phyloP scores from a whole-genome alignment of 495 filamentous ascomycete genomes.

The Trichoderma asperelloides region DNA sequence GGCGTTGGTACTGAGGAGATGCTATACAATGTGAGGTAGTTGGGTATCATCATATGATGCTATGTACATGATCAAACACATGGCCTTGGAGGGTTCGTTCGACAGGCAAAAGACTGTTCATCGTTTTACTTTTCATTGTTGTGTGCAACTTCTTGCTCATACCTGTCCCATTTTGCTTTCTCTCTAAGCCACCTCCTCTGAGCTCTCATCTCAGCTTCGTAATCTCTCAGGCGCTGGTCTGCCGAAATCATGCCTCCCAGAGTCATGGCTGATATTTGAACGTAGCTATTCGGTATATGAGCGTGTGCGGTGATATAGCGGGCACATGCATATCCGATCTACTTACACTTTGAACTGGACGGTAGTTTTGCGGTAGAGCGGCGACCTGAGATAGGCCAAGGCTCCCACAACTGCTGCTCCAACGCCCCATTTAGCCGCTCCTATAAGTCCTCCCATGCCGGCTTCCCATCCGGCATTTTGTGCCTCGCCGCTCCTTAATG shows the following conservation, averaged over 20 bases:
- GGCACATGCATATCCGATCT: not conserved
- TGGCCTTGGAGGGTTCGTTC: not conserved
- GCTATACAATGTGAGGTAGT: slow-evolving; percentile 1
- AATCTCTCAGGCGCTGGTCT: slow-evolving; percentile 62
- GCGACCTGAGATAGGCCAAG: slow-evolving; percentile 50
- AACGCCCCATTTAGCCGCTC: slow-evolving; percentile 59
- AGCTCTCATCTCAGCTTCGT: slow-evolving; percentile 53
- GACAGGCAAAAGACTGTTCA: not conserved
- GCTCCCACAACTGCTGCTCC: slow-evolving; percentile 47
- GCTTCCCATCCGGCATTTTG: slow-evolving; percentile 55
- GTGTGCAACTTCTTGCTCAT: slow-evolving; percentile 32
- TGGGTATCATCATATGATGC: slow-evolving; percentile 5
- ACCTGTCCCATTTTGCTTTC: slow-evolving; percentile 50
- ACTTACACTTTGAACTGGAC: slow-evolving; percentile 79
- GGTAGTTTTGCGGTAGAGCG: slow-evolving; percentile 73
- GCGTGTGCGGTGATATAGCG: not conserved
- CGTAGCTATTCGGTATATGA: slow-evolving; percentile 42
- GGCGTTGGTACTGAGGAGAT: not conserved
- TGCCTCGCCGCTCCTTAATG: slow-evolving; percentile 45
- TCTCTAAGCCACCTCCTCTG: slow-evolving; percentile 54
- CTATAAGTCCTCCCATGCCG: slow-evolving; percentile 47
- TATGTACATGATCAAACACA: slow-evolving; percentile 4
- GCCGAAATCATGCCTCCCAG: slow-evolving; percentile 78
- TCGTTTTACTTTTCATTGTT: not conserved
- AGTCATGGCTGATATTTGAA: slow-evolving; percentile 85